Base-by-base conservation (phyloP, 371 early-diverging fungal genomes). In the Basidiobolus meristosporus region DNA sequence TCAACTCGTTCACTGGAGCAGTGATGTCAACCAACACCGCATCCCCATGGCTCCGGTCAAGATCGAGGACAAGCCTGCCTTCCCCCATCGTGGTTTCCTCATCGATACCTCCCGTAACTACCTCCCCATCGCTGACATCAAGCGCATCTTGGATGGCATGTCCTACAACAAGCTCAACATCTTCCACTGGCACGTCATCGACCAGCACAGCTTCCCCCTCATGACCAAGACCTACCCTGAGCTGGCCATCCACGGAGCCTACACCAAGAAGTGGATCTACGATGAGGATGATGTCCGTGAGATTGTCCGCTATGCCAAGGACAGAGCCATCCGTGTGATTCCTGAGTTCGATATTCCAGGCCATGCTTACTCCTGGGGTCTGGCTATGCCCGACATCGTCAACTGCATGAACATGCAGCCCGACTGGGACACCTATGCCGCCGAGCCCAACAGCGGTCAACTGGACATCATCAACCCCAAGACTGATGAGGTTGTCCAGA, bases 151-250 rank as follows among this genome's bases (percentile, higher is more conserved):
- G 15, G 82, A 82, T 37, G 85, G 77, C 31, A 68, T 83, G 57
- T 53, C 79, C 32, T 78, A 64, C 56, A 73, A 70, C 64, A 85
- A 85, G 62, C 54, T 85, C 55, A 85, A 85, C 44, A 73, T 77
- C 11, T 62, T 86, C 54, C 87, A 86, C 52, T 84, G 83, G 83
- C 87, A 86, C 45, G 66, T 78, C 10, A 70, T 74, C 0, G 87
- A 86, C 40, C 54, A 79, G 22, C 83, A 82, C 39, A 65, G 77
- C 3, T 85, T 77, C 76, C 81, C 82, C 0, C 64, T 73, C 49
- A 62, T 61, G 48, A 57, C 64, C 5, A 47, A 54, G 31, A 54
- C 56, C 17, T 57, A 66, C 41, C 86, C 82, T 2, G 68, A 69
- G 31, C 56, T 85, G 39, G 47, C 61, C 14, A 41, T 54, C 5